Conservation (phyloP, 768 basidiomycete genomes). For the Russula dissimulans region DNA sequence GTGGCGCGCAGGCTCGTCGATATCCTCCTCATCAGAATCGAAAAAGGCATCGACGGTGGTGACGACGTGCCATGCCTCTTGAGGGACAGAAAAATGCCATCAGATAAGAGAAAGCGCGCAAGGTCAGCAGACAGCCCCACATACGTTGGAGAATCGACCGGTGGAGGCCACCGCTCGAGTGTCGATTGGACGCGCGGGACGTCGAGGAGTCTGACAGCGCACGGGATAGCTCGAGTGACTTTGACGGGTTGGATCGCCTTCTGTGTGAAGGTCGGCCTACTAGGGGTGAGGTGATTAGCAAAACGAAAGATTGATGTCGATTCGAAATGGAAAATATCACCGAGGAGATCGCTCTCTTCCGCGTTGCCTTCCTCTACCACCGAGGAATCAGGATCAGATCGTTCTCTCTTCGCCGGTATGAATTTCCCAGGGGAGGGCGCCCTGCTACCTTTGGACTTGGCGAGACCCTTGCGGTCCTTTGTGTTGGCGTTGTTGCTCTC, state of each 20-base stretch:
- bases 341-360: neutral
- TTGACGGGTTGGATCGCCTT: neutral
- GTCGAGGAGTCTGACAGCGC: slow-evolving; percentile 26
- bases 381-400: slow-evolving; percentile 12
- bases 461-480: slow-evolving; percentile 8
- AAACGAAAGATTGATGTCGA: neutral
- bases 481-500: slow-evolving; percentile 14
- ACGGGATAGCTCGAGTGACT: neutral
- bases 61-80: slow-evolving; percentile 68
- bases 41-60: slow-evolving; percentile 59
- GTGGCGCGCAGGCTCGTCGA: slow-evolving; percentile 52
- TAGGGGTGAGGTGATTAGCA: neutral
- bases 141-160: slow-evolving; percentile 55
- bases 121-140: slow-evolving; percentile 20
- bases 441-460: slow-evolving; percentile 1
- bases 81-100: neutral
- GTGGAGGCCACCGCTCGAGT: slow-evolving; percentile 12
- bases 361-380: slow-evolving; percentile 5
- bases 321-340: neutral
- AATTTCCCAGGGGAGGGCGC: slow-evolving; percentile 3
- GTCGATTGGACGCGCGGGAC: slow-evolving; percentile 32
- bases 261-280: slow-evolving; percentile 1
- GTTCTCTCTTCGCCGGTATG: slow-evolving; percentile 10
- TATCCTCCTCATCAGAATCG: slow-evolving; percentile 66
- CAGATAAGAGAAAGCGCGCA: neutral